Conservation (phyloP, 345 rosid genomes). For the Bruguiera gymnorhiza region DNA sequence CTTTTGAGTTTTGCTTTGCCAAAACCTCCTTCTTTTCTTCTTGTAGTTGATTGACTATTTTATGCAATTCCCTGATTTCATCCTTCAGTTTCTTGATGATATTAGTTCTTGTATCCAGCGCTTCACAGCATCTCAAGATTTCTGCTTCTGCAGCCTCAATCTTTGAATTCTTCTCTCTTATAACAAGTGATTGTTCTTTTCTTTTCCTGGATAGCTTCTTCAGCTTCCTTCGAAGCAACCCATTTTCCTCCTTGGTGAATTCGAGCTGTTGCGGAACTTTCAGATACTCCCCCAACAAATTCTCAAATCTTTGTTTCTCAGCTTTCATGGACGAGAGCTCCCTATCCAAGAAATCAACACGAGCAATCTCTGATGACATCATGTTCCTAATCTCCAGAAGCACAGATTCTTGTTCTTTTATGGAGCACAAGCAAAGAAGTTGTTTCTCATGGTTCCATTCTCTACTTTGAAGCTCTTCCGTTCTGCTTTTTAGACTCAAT, state of each 20-base stretch:
- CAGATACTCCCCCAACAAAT: constrained; percentile 34
- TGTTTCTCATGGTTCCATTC: constrained; percentile 40
- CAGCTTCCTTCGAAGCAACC: constrained; percentile 44
- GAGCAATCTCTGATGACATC: constrained; percentile 39
- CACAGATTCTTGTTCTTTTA: constrained; percentile 56
- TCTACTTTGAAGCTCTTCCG: constrained; percentile 50
- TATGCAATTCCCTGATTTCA: constrained; percentile 36
- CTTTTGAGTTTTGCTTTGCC: constrained; percentile 25
- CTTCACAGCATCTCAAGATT: constrained; percentile 24
- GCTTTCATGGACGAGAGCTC: constrained; percentile 48
- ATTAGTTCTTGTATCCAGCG: constrained; percentile 27
- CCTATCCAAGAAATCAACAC: constrained; percentile 39
- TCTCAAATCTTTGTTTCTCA: constrained; percentile 39
- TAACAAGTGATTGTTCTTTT: constrained; percentile 25
- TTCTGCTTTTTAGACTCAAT: constrained; percentile 27
- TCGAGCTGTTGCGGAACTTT: constrained; percentile 38
- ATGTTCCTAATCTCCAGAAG: constrained; percentile 48
- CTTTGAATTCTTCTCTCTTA: constrained; percentile 36
- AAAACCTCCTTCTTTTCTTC: constrained; percentile 40
- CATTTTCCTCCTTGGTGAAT: constrained; percentile 35
- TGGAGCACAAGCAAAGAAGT: constrained; percentile 42
- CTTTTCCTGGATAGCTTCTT: constrained; percentile 46
- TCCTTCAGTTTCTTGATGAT: constrained; percentile 39
- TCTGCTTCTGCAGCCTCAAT: constrained; percentile 38
- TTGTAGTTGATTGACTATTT: constrained; percentile 24